These are phyloP conservation scores for Phytomonas francai DNA, from an alignment of 208 protist genomes.

Conservation along the genomic window DNA sequence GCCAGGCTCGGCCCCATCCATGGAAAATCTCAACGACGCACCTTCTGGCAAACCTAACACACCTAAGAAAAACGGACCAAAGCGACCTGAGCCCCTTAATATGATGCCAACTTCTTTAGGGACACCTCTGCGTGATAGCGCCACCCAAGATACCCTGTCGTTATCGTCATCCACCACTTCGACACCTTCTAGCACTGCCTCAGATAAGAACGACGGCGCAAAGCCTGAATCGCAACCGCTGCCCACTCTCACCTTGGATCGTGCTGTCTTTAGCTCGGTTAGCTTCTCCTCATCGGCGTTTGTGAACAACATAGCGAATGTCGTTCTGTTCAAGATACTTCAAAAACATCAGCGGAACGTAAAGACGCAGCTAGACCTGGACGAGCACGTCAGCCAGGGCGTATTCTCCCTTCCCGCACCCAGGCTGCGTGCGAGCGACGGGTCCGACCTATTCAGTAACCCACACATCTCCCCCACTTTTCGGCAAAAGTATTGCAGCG, in stretches of 20 bases:
- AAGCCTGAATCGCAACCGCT: slow-evolving; percentile 13
- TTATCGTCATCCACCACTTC: not conserved
- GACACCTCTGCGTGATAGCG: not conserved
- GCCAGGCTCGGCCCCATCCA: not conserved
- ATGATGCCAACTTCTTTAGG: not conserved
- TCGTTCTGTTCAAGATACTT: slow-evolving; percentile 44
- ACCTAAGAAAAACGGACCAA: not conserved
- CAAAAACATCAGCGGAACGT: slow-evolving; percentile 15
- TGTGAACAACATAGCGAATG: slow-evolving; percentile 65
- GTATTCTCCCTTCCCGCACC: slow-evolving; percentile 7
- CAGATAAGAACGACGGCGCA: slow-evolving; percentile 3
- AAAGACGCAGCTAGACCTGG: slow-evolving; percentile 8
- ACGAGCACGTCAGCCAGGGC: slow-evolving; percentile 6
- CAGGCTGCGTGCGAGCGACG: slow-evolving; percentile 23
- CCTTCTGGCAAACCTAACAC: not conserved
- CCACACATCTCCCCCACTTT: slow-evolving; percentile 11
- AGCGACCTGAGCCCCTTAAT: not conserved
- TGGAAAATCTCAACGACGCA: not conserved
- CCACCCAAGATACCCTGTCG: not conserved
- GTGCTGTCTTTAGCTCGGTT: slow-evolving; percentile 46
- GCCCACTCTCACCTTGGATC: slow-evolving; percentile 21
- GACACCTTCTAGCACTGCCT: not conserved
- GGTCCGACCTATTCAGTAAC: slow-evolving; percentile 28
- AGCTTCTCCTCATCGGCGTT: slow-evolving; percentile 65
- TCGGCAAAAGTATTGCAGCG: not conserved